phyloP scores from a whole-genome alignment of 768 basidiomycete genomes.

The Naganishia onofrii region DNA sequence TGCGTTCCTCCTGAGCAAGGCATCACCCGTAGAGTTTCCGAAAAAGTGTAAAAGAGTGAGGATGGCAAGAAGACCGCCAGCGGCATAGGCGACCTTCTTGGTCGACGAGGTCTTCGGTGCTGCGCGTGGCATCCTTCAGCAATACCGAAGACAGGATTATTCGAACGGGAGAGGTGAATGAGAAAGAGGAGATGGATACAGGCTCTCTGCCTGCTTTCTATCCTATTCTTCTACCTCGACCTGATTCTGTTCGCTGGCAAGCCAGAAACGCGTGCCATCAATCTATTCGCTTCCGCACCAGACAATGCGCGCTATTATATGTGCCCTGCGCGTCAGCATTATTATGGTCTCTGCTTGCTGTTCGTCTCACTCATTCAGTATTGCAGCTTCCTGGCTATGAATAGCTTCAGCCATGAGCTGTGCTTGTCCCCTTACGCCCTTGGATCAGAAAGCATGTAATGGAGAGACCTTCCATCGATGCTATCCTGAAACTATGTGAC shows the following conservation, averaged over 20 bases:
- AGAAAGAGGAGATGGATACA: not conserved
- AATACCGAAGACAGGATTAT: not conserved
- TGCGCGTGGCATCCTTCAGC: not conserved
- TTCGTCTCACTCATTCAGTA: too few relatives aligned
- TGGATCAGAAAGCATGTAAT: too few relatives aligned
- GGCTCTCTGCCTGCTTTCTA: not conserved
- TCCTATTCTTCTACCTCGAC: not conserved
- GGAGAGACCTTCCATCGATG: too few relatives aligned
- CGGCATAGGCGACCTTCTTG: conserved; percentile 26
- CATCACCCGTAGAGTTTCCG: conserved; percentile 30
- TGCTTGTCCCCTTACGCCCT: too few relatives aligned
- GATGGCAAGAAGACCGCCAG: conserved; percentile 32
- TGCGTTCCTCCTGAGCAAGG: conserved; percentile 36
- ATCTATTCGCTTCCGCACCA: not conserved
- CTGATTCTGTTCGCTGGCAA: not conserved
- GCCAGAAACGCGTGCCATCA: not conserved
- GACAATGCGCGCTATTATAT: too few relatives aligned
- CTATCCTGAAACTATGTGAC: too few relatives aligned
- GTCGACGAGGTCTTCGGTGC: conserved; percentile 7
- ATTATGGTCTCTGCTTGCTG: too few relatives aligned
- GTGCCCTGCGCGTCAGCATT: too few relatives aligned
- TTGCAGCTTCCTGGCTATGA: too few relatives aligned
- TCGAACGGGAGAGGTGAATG: not conserved
- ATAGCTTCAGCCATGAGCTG: too few relatives aligned
- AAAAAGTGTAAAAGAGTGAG: conserved; percentile 42